Conservation (phyloP, 805 yeast genomes). For the Kazachstania martiniae region DNA sequence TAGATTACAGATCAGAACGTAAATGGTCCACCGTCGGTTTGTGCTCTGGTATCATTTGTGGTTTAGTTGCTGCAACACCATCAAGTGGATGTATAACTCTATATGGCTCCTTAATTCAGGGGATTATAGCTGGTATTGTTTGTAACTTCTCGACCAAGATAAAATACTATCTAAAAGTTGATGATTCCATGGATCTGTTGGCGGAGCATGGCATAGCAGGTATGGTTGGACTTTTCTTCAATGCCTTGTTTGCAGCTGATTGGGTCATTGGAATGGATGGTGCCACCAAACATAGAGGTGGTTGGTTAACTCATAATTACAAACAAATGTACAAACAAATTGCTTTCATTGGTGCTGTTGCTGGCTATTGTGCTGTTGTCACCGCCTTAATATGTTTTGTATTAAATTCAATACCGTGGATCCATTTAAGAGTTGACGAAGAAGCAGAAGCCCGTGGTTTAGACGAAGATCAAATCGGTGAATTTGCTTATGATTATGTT, state of each 20-base stretch:
- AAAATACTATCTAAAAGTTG: slow-evolving; percentile 70
- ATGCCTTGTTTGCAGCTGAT: slow-evolving; percentile 77
- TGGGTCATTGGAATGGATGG: slow-evolving; percentile 90
- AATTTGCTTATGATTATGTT: slow-evolving; percentile 96
- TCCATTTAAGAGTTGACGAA: slow-evolving; percentile 68
- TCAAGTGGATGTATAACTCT: slow-evolving; percentile 83
- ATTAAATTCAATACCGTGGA: slow-evolving; percentile 70
- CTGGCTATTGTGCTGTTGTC: slow-evolving; percentile 65
- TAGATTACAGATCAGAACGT: slow-evolving; percentile 78
- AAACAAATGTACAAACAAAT: slow-evolving; percentile 85
- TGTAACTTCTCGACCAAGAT: slow-evolving; percentile 88
- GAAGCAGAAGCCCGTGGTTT: slow-evolving; percentile 81
- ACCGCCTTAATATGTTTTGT: slow-evolving; percentile 68
- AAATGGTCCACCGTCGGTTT: slow-evolving; percentile 93
- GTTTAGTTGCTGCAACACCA: slow-evolving; percentile 95
- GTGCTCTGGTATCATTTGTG: slow-evolving; percentile 92
- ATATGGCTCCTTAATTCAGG: slow-evolving; percentile 84
- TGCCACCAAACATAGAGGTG: slow-evolving; percentile 73
- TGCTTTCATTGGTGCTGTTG: slow-evolving; percentile 65
- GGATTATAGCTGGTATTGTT: slow-evolving; percentile 65
- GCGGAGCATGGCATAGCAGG: slow-evolving; percentile 99
- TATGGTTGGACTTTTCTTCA: slow-evolving; percentile 77
- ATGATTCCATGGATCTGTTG: slow-evolving; percentile 86
- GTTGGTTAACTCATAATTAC: slow-evolving; percentile 86
- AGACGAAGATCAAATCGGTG: slow-evolving; percentile 96